Base-by-base conservation (phyloP, 2,329 filamentous ascomycete genomes). In the Colletotrichum liaoningense region DNA sequence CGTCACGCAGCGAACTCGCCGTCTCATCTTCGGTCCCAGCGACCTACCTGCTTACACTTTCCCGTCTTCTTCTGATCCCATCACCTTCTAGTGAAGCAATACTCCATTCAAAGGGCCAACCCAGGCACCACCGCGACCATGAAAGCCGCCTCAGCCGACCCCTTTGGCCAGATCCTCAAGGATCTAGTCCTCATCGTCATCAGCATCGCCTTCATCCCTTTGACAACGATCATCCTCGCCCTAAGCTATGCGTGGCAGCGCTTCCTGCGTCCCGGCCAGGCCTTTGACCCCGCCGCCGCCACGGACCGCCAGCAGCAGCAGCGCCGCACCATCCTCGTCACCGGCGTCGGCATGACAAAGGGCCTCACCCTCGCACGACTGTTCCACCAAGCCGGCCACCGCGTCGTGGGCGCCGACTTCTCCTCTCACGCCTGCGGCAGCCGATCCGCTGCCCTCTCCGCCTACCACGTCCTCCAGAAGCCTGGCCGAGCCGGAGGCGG, bases 341-440 rank as follows among this genome's bases (percentile, higher is more conserved):
- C 93, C 0, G 93, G 93, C 2, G 86, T 95, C 3, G 90, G 90
- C 58, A 95, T 94, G 88, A 87, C 89, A 56, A 93, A 94, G 79
- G 93, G 93, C 4, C 85, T 95, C 3, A 83, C 86, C 0, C 83
- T 95, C 9, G 92, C 93, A 5, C 88, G 93, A 42, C 81, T 89
- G 4, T 93, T 95, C 80, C 86, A 92, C 76, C 81, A 87, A 28
- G 86, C 87, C 1, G 92, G 92, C 2, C 92, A 95, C 79, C 86
- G 87, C n/a, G 92, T 95, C 52, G 88, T 95, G 54, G 93, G 92
- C 5, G 93, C 92, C 12, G 93, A 94, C 77, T 89, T 92, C 64
- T 86, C 89, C 60, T 81, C 84, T 1, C 70, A 86, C 0, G 86
- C 87, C 1, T 83, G 86, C 6, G 91, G 90, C 4, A 86, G 90